Evolutionary conservation across 1,139 yeast species (phyloP), one percentile per base, ranked within the genome.

Genomic region (Blastobotrys raffinosifermentans): DNA sequence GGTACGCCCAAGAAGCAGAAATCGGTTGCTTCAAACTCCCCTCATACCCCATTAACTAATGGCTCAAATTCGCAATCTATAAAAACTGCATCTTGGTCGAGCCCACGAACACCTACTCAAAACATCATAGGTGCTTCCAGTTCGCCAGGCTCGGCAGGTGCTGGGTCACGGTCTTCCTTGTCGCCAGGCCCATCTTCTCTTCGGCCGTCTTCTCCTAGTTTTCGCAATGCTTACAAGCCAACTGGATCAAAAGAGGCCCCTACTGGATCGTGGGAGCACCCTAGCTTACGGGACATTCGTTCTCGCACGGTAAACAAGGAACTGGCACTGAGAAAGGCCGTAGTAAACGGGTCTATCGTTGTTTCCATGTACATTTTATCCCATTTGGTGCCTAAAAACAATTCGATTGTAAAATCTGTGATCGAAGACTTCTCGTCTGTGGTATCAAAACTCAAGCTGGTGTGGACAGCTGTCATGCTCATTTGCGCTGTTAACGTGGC

Each of bases 401-500:
- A 20, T 29, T 22, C 33, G 32, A 5, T 49, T 34, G 9, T 31
- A 20, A 10, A 27, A 20, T 5, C 31, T 3, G 11, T 29, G 20
- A 13, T n/a, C n/a, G 19, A 29, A 4, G 3, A 10, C 4, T 20
- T n/a, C 5, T 9, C 31, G 11, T 10, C 19, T 16, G 14, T 15
- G 9, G 20, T 20, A 29, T 29, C 31, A 17, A 4, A 17, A 32
- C 29, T 19, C 13, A 11, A 14, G 23, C 22, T 21, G 15, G 29
- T 17, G 4, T 35, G 26, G 19, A 15, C 26, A 13, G 44, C 37
- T 4, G 26, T 65, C 10, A 64, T 62, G 37, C 25, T 58, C 8
- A 43, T 70, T 5, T 56, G 67, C 33, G 32, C 58, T 1, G 63
- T 56, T 47, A 71, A 71, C 45, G 56, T 70, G 2, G 35, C 50